Evolutionary conservation across 257 asterid species (phyloP).

Genomic region (Sherardia arvensis): DNA sequence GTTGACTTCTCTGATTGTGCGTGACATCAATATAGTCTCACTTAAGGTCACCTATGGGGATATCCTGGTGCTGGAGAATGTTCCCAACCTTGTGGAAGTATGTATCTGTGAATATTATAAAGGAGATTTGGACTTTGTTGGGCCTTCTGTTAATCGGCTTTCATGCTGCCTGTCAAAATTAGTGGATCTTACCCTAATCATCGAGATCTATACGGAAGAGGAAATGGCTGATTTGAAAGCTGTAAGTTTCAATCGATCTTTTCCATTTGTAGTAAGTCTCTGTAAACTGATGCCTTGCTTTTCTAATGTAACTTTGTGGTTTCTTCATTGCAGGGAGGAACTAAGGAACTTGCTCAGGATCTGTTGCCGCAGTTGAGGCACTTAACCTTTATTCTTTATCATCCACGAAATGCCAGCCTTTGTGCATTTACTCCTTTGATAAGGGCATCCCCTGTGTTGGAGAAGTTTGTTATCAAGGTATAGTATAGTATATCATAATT

Average conservation of each 20-base stretch:
- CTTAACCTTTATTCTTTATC: background rate
- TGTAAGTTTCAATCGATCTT: background rate
- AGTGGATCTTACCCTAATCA: background rate
- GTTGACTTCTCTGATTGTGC: conserved; percentile 23
- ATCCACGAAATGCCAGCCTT: background rate
- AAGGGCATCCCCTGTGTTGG: conserved; percentile 5
- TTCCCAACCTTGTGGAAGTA: conserved; percentile 38
- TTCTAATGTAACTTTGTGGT: background rate
- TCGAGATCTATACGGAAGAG: background rate
- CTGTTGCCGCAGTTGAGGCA: background rate
- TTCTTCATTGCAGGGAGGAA: background rate
- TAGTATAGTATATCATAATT: background rate
- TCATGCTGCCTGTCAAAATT: conserved; percentile 2
- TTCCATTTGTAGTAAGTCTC: background rate
- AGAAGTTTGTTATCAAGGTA: background rate
- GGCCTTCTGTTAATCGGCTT: background rate
- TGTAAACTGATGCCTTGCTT: background rate
- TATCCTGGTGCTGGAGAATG: conserved; percentile 20
- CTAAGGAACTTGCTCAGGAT: background rate
- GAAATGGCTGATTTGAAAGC: background rate
- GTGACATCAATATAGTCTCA: conserved; percentile 33
- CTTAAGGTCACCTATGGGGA: conserved; percentile 7
- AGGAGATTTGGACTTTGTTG: background rate
- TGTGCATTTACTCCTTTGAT: background rate
- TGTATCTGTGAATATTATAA: background rate